Evolutionary conservation across 2,329 filamentous ascomycete genomes (phyloP), one percentile per base, ranked within the genome.

Genomic region (Fusarium kyushuense): DNA sequence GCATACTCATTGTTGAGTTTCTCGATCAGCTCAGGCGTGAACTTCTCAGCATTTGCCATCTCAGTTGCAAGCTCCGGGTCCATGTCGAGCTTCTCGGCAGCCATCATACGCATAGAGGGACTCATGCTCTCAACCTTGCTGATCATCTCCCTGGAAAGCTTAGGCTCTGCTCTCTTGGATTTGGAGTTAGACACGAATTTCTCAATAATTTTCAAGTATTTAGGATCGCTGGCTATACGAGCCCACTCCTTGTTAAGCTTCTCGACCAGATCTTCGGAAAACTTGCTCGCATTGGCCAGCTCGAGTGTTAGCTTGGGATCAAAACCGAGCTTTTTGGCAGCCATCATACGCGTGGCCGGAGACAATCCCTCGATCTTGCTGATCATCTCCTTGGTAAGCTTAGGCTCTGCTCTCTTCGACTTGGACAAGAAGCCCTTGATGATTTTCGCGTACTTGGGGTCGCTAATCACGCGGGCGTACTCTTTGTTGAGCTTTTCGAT

Each of bases 181-280:
- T 45, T 13, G 13, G 30, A 11, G 9, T 17, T 16, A 19, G 21
- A 21, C 6, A 12, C 7, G 4, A 32, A 32, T 16, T 5, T 32
- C 14, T 23, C 14, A 14, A 27, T 14, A 30, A 47, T 5, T 6
- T 17, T 11, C 10, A 19, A 21, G 16, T 33, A 33, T 10, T 57
- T 52, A 6, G 45, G 30, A 13, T 35, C 45, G 9, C 14, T 21
- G 16, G 33, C 17, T 7, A 48, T 17, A n/a, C 45, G 45, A 17
- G 30, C 30, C n/a, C 33, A 48, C n/a, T 48, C 45, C 17, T 48
- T 33, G 8, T 48, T 48, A 21, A 48, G 45, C 19, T 48, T 48
- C 19, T 21, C 16, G 17, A 48, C 25, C 4, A 48, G 19, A n/a
- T 35, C 21, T 9, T 23, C 21, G 12, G 30, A 33, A 16, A 48